Conservation (phyloP, 306 rosid species). For the Medicago lupulina region DNA sequence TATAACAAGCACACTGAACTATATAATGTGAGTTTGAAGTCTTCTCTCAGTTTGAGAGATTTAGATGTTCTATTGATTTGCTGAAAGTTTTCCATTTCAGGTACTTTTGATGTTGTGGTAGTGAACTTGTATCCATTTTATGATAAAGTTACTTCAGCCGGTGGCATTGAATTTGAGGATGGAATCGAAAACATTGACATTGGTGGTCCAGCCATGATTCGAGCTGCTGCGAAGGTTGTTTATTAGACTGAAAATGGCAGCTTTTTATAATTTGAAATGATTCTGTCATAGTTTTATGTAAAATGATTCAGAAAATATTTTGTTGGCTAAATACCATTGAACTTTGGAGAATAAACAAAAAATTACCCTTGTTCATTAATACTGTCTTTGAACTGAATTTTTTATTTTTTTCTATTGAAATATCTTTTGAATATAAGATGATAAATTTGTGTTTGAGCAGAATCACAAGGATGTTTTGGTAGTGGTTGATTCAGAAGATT, state of each 20-base stretch:
- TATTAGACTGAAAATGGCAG: slow-evolving; percentile 16
- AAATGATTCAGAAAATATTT: slow-evolving; percentile 25
- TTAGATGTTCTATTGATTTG: slow-evolving; percentile 10
- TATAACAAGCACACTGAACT: neutral
- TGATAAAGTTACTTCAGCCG: slow-evolving; percentile 77
- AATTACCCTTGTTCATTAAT: slow-evolving; percentile 7
- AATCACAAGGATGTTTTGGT: slow-evolving; percentile 93
- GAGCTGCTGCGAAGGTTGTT: slow-evolving; percentile 96
- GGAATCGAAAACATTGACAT: slow-evolving; percentile 97
- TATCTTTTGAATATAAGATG: slow-evolving; percentile 23
- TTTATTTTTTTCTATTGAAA: slow-evolving; percentile 7
- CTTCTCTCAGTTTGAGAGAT: slow-evolving; percentile 10
- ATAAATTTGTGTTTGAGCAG: slow-evolving; percentile 53
- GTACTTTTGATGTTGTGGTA: slow-evolving; percentile 92
- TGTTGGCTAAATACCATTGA: slow-evolving; percentile 13
- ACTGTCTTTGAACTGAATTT: slow-evolving; percentile 10
- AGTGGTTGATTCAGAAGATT: slow-evolving; percentile 90
- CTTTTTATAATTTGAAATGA: slow-evolving; percentile 24
- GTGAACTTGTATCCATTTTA: slow-evolving; percentile 94
- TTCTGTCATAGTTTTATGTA: neutral
- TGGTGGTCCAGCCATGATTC: slow-evolving; percentile 96
- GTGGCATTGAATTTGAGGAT: slow-evolving; percentile 78
- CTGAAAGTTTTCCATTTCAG: slow-evolving; percentile 50
- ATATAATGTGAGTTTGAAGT: slow-evolving; percentile 11
- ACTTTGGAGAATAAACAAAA: neutral